These are phyloP conservation scores for Toxicodendron radicans DNA, from an alignment of 345 rosid species.

Conservation along the genomic window DNA sequence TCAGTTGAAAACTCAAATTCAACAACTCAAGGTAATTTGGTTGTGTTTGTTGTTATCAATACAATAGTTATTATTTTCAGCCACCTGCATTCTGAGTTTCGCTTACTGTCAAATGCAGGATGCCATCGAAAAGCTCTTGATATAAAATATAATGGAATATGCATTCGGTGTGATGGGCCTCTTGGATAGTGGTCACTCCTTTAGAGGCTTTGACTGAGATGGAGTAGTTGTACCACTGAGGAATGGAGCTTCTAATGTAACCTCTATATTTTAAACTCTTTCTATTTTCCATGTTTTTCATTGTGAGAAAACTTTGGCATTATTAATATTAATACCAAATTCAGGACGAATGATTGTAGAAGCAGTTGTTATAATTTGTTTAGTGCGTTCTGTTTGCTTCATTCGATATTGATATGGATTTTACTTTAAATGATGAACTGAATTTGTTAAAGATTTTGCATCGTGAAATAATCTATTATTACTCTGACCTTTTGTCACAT, in stretches of 20 bases:
- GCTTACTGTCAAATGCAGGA: slow-evolving; percentile 47
- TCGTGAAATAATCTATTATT: too few species aligned
- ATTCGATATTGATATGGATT: too few species aligned
- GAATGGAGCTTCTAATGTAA: slow-evolving; percentile 2
- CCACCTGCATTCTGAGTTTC: not conserved
- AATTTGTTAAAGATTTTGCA: too few species aligned
- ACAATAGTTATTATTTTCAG: not conserved
- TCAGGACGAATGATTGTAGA: not conserved
- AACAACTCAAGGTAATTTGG: slow-evolving; percentile 64
- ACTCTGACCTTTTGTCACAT: too few species aligned
- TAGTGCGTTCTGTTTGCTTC: too few species aligned
- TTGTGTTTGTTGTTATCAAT: not conserved
- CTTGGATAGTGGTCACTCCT: slow-evolving; percentile 37
- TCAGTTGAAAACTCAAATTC: slow-evolving; percentile 79
- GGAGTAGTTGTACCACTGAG: slow-evolving; percentile 31
- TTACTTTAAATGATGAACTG: too few species aligned
- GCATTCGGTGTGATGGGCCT: slow-evolving; percentile 86
- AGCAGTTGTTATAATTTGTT: not conserved
- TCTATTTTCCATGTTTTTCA: not conserved
- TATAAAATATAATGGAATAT: slow-evolving; percentile 34
- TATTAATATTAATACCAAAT: not conserved
- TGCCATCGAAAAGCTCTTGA: slow-evolving; percentile 90
- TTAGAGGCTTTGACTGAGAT: slow-evolving; percentile 71
- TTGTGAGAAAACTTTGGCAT: not conserved
- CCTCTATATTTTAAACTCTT: not conserved